These are phyloP conservation scores for Neonectria sp. DNA, from an alignment of 2,329 filamentous ascomycete genomes.

Conservation along the genomic window DNA sequence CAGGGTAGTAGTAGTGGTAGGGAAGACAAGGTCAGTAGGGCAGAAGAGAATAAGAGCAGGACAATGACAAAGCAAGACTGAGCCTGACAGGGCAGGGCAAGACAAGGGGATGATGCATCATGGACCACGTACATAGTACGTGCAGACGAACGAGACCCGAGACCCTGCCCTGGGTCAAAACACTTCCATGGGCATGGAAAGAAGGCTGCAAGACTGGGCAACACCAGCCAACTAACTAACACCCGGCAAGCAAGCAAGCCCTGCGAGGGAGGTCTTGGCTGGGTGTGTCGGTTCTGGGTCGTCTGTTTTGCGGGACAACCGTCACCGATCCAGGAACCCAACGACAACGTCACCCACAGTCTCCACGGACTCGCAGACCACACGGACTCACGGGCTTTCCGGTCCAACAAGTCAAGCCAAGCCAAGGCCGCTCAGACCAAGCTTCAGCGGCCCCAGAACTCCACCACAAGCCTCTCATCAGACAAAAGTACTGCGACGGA, in stretches of 20 bases:
- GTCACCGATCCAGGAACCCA: slow-evolving; percentile 13
- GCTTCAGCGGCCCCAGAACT: slow-evolving; percentile 14
- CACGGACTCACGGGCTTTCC: slow-evolving; percentile 7
- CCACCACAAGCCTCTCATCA: slow-evolving; percentile 28
- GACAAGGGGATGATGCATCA: neutral
- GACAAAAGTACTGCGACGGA: slow-evolving; percentile 30
- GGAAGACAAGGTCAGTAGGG: neutral
- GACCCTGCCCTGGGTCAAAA: neutral
- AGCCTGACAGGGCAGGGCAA: neutral
- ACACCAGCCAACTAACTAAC: neutral
- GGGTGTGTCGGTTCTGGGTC: neutral
- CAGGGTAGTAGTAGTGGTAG: neutral
- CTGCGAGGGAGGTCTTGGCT: no score
- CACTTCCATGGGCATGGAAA: neutral
- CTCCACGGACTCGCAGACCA: neutral
- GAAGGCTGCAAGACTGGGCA: neutral
- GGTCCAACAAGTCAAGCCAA: slow-evolving; percentile 1
- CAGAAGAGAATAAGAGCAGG: neutral
- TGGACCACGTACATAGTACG: no score
- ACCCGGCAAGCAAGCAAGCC: neutral
- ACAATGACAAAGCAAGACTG: neutral
- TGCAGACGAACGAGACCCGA: neutral
- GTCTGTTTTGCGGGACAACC: neutral
- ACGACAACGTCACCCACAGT: slow-evolving; percentile 4
- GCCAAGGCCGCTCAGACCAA: slow-evolving; percentile 14